These are phyloP conservation scores for Trichoderma koningii DNA, from an alignment of 2,329 filamentous ascomycete genomes.

Conservation along the genomic window DNA sequence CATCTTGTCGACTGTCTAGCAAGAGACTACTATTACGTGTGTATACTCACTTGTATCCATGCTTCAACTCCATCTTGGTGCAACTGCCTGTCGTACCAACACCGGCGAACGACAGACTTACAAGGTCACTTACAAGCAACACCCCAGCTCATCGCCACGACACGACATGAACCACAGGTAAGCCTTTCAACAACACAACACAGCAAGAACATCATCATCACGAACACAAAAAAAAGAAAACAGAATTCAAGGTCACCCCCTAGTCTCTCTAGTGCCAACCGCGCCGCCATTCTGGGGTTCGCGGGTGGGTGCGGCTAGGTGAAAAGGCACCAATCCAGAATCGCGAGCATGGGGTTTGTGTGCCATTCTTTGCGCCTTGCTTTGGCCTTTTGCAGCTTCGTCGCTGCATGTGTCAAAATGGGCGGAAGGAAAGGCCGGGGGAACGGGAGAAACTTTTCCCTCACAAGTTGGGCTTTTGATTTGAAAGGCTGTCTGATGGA, in stretches of 20 bases:
- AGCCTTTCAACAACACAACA: too few species aligned
- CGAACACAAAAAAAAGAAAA: not conserved
- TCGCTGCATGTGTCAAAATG: conserved; percentile 24
- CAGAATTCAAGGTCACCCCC: not conserved
- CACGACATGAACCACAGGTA: too few species aligned
- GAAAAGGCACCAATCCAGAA: conserved; percentile 8
- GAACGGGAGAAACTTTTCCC: not conserved
- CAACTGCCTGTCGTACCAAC: too few species aligned
- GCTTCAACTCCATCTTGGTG: too few species aligned
- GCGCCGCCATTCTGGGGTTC: conserved; percentile 20
- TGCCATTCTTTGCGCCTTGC: not conserved
- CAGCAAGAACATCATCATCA: too few species aligned
- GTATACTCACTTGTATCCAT: too few species aligned
- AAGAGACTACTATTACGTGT: too few species aligned
- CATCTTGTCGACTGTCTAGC: too few species aligned
- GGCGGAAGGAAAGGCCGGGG: not conserved
- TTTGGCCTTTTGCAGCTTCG: conserved; percentile 5
- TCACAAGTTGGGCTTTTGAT: not conserved
- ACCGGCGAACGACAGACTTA: too few species aligned
- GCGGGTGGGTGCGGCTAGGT: conserved; percentile 15
- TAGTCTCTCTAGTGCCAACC: conserved; percentile 17
- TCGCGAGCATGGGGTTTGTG: not conserved
- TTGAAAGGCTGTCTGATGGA: too few species aligned
- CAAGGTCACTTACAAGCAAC: not conserved
- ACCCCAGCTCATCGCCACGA: not conserved